A percentile compares a stretch with the other conserved stretches of the same genome.
These are phyloP conservation scores for Ophiostoma perfectum DNA, from an alignment of 2,329 filamentous ascomycete genomes.

Conservation along the genomic window DNA sequence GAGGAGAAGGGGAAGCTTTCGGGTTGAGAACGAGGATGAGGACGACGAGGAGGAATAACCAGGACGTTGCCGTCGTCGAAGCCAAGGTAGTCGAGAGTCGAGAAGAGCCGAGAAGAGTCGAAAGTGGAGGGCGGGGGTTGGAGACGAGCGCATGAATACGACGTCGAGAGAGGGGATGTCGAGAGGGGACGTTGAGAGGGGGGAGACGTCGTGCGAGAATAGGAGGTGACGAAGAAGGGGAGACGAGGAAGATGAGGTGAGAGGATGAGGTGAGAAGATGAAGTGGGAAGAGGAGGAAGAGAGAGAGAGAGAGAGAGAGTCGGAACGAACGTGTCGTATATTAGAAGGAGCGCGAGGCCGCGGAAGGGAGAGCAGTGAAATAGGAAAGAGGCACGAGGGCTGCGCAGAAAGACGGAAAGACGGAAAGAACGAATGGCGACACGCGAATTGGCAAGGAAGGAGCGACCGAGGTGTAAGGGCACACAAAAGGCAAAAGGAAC, in stretches of 20 bases:
- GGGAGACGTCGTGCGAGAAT: conserved; percentile 1
- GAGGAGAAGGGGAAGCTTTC: background rate
- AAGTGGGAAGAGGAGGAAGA: background rate
- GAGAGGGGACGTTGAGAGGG: background rate
- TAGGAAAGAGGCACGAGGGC: conserved; percentile 19
- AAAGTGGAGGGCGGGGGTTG: conserved; percentile 15
- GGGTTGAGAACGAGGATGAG: background rate
- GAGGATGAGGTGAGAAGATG: background rate
- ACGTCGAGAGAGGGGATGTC: conserved; percentile 5
- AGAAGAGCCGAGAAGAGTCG: background rate
- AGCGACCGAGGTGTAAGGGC: background rate
- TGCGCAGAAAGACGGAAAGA: background rate
- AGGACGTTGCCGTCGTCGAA: no score
- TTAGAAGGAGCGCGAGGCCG: background rate
- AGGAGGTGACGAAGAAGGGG: background rate
- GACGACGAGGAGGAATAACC: no score
- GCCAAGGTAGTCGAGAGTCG: background rate
- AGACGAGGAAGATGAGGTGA: background rate
- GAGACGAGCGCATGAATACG: conserved; percentile 3
- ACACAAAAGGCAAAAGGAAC: background rate
- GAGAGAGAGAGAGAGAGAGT: background rate
- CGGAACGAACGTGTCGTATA: conserved; percentile 1
- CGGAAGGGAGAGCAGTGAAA: conserved; percentile 16
- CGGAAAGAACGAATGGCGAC: conserved; percentile 4
- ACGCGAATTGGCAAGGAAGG: conserved; percentile 13